Evolutionary conservation across 345 rosid genomes (phyloP).

Genomic region (Linum trigynum): DNA sequence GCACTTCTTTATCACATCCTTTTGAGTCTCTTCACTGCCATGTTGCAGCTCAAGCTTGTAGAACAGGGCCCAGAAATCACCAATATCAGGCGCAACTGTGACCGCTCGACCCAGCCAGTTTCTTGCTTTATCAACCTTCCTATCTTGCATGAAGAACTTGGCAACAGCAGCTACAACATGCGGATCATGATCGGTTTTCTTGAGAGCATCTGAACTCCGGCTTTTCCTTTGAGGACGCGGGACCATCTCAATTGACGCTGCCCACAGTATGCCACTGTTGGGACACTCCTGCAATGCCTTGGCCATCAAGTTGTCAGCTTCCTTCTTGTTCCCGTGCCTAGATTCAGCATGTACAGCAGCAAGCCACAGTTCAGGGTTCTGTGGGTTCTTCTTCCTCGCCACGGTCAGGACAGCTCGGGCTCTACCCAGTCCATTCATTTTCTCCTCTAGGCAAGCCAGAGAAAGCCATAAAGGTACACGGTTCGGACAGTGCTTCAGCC

Average conservation of each 20-base stretch:
- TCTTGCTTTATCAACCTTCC: constrained; percentile 88
- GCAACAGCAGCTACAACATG: constrained; percentile 78
- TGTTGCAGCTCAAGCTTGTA: constrained; percentile 88
- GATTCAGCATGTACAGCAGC: constrained; percentile 80
- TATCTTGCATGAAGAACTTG: constrained; percentile 82
- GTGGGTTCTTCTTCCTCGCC: constrained; percentile 78
- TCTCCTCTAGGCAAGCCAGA: constrained; percentile 70
- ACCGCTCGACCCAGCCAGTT: constrained; percentile 72
- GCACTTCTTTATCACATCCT: constrained; percentile 67
- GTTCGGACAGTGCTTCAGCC: constrained; percentile 57
- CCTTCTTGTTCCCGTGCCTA: constrained; percentile 67
- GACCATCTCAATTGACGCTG: constrained; percentile 74
- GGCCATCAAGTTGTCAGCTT: constrained; percentile 78
- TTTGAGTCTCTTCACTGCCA: constrained; percentile 66
- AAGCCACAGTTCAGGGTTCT: constrained; percentile 73
- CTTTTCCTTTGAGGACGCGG: constrained; percentile 69
- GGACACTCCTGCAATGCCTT: constrained; percentile 96
- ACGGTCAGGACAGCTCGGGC: constrained; percentile 76
- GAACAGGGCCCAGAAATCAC: constrained; percentile 85
- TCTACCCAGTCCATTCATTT: constrained; percentile 57
- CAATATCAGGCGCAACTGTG: constrained; percentile 68
- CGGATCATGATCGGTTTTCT: constrained; percentile 77
- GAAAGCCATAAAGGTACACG: constrained; percentile 75
- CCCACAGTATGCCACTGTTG: constrained; percentile 83
- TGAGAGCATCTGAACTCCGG: constrained; percentile 64